phyloP scores from a whole-genome alignment of 2,329 filamentous ascomycete genomes.

The Diaporthe caulivora region DNA sequence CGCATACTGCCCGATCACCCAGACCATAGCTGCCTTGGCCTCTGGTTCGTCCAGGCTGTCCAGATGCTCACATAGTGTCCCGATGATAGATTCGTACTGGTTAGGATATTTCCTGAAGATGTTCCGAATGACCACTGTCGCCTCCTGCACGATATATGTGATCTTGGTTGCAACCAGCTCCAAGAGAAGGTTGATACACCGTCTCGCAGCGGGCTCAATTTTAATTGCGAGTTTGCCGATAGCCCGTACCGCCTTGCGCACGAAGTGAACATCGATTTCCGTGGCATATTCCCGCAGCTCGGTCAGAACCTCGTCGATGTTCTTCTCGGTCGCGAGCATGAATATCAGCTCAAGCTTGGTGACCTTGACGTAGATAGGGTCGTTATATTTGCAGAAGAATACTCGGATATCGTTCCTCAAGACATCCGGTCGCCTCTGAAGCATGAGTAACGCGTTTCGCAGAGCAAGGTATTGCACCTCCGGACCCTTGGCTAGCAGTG shows the following conservation, averaged over 20 bases:
- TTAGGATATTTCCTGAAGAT: conserved; percentile 99
- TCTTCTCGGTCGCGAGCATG: conserved; percentile 95
- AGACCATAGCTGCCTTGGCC: conserved; percentile 98
- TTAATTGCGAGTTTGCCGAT: conserved; percentile 99
- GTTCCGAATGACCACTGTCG: conserved; percentile 97
- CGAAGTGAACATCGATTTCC: conserved; percentile 98
- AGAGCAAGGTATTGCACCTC: conserved; percentile 98
- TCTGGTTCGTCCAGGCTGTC: conserved; percentile 97
- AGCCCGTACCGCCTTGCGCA: conserved; percentile 95
- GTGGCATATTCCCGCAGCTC: conserved; percentile 97
- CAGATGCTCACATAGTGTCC: conserved; percentile 93
- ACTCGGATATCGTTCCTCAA: conserved; percentile 96
- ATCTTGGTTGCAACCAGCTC: conserved; percentile 98
- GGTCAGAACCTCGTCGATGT: conserved; percentile 94
- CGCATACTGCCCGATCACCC: conserved; percentile 99
- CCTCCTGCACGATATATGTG: conserved; percentile 98
- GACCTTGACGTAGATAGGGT: conserved; percentile 99
- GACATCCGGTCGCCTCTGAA: conserved; percentile 93
- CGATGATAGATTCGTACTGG: conserved; percentile 98
- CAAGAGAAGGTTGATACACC: conserved; percentile 92
- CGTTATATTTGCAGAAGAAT: conserved; percentile 99
- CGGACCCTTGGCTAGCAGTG: conserved; percentile 92
- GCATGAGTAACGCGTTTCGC: conserved; percentile 91
- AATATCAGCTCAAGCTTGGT: conserved; percentile 99
- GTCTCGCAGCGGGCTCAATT: conserved; percentile 91